These are phyloP conservation scores for Pseudogymnoascus sp. DNA, from an alignment of 2,329 filamentous ascomycete genomes.

Conservation along the genomic window DNA sequence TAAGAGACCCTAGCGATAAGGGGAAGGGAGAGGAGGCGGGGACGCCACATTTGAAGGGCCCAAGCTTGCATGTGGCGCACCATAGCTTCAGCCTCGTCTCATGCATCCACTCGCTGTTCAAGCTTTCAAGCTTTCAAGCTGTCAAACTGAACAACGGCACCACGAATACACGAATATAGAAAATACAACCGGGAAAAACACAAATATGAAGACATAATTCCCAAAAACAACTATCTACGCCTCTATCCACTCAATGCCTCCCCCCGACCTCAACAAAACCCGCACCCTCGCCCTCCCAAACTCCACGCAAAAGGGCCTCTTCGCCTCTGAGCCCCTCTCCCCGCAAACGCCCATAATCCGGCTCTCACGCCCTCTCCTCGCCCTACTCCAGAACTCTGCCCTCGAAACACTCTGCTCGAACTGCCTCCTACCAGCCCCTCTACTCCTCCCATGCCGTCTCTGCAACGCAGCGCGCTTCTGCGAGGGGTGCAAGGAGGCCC, in stretches of 20 bases:
- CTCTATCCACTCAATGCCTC: neutral
- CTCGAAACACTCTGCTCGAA: neutral
- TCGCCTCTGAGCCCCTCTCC: neutral
- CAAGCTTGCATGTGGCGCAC: neutral
- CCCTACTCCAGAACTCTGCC: constrained; percentile 4
- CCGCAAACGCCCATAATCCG: neutral
- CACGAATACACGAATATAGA: neutral
- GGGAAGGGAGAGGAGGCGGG: neutral
- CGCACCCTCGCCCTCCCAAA: neutral
- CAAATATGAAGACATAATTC: neutral
- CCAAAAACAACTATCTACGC: neutral
- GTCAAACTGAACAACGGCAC: neutral
- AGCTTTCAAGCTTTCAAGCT: neutral
- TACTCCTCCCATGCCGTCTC: neutral
- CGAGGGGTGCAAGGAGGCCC: neutral
- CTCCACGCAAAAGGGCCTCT: neutral
- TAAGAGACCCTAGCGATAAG: constrained; percentile 6
- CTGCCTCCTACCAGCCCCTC: neutral
- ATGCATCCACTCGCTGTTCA: neutral
- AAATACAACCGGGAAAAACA: neutral
- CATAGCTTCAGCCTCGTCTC: neutral
- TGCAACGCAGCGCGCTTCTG: neutral
- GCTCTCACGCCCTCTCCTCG: neutral
- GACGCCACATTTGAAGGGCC: neutral
- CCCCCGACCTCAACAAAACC: neutral